Evolutionary conservation across 805 yeast genomes (phyloP), one percentile per base, ranked within the genome.

Genomic region (Debaryomyces hansenii): DNA sequence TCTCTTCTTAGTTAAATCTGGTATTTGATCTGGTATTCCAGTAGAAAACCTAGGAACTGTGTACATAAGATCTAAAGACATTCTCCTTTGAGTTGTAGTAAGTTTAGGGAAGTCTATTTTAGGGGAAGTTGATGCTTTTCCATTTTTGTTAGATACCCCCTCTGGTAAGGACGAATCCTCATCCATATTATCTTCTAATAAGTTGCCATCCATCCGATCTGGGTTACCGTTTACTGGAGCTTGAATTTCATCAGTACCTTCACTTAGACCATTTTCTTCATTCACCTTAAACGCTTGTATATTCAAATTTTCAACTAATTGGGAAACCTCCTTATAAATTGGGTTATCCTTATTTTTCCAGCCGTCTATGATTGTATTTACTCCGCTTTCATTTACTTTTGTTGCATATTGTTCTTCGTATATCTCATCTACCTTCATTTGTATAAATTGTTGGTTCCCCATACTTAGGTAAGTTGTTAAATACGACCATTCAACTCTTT

Each of bases 61-160:
- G 16, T 31, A 12, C 59, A 65, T 64, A 44, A 66, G 52, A 29
- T 64, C 67, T 10, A 66, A 47, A 4, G 71, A 65, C 54, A 58
- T 47, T 21, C 68, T 42, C 34, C 67, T 55, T 41, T 60, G 53
- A 14, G 54, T 49, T 14, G 48, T 54, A 0, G 64, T 54, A 21
- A 58, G 33, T 31, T 49, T 49, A 2, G 65, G 63, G 48, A 59
- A 50, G 12, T 49, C 56, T 10, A 29, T 43, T 27, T 11, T 14
- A 3, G 28, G 37, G 11, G 34, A 12, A 14, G 16, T 11, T 12
- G 8, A n/a, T 31, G 16, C 8, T 31, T 31, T 8, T 11, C 7
- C 12, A 27, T 11, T 5, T 28, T 6, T 5, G 4, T 37, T 20
- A 40, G 8, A 7, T 15, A n/a, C 21, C 5, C 21, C 34, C 24